Percentiles rank a stretch among this genome's conserved stretches.
Evolutionary conservation across 306 rosid genomes (phyloP).

Genomic region (Oxytropis ochrocephala): DNA sequence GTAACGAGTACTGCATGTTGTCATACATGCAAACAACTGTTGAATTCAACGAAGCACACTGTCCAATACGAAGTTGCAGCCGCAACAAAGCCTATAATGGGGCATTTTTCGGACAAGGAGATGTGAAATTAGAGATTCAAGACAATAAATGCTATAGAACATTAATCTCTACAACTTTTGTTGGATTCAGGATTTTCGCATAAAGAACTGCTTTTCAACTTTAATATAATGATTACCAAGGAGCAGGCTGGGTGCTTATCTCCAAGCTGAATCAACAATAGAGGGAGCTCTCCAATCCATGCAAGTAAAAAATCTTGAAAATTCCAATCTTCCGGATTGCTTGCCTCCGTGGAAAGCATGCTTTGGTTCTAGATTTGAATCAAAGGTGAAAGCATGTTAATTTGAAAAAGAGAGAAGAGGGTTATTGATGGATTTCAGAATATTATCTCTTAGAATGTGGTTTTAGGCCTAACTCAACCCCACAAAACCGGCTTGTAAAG

Average conservation of each 20-base stretch:
- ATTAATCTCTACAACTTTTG: not conserved
- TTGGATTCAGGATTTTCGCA: conserved; percentile 5
- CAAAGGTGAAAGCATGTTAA: conserved; percentile 1
- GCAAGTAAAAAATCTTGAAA: conserved; percentile 41
- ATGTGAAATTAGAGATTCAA: conserved; percentile 4
- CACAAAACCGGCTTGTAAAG: too few relatives aligned
- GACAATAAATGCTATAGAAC: conserved; percentile 2
- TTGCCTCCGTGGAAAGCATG: conserved; percentile 35
- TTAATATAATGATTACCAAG: conserved; percentile 36
- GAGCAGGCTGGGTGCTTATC: conserved; percentile 53
- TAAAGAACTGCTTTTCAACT: conserved; percentile 16
- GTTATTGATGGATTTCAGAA: not conserved
- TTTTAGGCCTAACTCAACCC: too few relatives aligned
- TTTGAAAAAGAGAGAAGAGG: not conserved
- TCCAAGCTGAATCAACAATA: conserved; percentile 61
- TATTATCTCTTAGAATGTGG: too few relatives aligned
- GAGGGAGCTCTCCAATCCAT: conserved; percentile 75
- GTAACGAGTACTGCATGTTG: conserved; percentile 47
- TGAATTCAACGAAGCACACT: conserved; percentile 44
- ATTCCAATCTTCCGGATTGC: conserved; percentile 39
- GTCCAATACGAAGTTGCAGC: conserved; percentile 67
- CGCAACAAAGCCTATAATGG: conserved; percentile 50
- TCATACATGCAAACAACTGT: conserved; percentile 50
- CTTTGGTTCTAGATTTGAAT: conserved; percentile 40
- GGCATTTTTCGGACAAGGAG: not conserved